These are phyloP conservation scores for Xylaria acuta DNA, from an alignment of 495 filamentous ascomycete genomes.

Conservation along the genomic window DNA sequence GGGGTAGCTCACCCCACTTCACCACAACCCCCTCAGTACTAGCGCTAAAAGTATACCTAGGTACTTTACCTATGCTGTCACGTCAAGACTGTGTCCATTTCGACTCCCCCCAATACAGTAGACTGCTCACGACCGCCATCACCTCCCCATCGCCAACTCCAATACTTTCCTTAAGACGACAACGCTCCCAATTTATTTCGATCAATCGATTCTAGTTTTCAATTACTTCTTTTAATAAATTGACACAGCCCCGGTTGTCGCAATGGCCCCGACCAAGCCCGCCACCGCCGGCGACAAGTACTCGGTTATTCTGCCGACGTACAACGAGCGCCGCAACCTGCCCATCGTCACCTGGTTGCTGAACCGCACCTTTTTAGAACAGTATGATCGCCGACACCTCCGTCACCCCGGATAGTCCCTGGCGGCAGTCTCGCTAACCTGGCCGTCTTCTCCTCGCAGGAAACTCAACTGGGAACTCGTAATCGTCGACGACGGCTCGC, in stretches of 20 bases:
- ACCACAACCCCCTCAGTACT: not conserved
- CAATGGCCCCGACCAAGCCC: conserved; percentile 47
- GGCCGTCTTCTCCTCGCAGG: conserved; percentile 48
- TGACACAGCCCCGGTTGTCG: not conserved
- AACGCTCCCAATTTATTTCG: not conserved
- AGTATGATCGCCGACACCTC: conserved; percentile 54
- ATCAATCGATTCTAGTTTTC: not conserved
- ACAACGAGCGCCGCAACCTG: conserved; percentile 96
- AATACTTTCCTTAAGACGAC: conserved; percentile 30
- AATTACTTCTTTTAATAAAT: conserved; percentile 7
- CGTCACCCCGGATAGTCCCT: not conserved
- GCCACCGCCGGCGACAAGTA: conserved; percentile 70
- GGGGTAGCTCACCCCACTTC: conserved; percentile 1
- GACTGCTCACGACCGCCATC: conserved; percentile 27
- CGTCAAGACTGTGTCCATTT: conserved; percentile 39
- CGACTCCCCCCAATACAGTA: conserved; percentile 1
- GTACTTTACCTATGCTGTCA: conserved; percentile 6
- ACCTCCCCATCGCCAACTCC: conserved; percentile 35
- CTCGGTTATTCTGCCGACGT: conserved; percentile 95
- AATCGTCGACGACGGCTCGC: conserved; percentile 96
- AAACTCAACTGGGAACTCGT: conserved; percentile 97
- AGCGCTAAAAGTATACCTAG: not conserved
- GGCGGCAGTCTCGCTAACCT: not conserved
- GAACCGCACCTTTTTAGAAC: conserved; percentile 84
- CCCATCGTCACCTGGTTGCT: conserved; percentile 95